These are phyloP conservation scores for Mycosphaerella sp. DNA, from an alignment of 2,329 filamentous ascomycete genomes.

Conservation along the genomic window DNA sequence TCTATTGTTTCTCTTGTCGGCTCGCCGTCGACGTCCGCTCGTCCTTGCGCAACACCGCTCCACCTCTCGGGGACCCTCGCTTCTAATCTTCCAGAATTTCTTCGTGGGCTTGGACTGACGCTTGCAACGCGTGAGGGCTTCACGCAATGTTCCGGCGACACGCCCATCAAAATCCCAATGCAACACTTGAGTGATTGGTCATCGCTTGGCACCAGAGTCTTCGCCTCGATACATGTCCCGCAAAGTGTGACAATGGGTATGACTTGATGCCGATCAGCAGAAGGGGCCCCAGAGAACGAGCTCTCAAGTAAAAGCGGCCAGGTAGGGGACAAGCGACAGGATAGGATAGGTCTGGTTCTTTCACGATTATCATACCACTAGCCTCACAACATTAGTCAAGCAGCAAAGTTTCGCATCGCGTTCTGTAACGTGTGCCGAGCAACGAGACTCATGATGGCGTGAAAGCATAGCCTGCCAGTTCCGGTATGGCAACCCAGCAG, in stretches of 20 bases:
- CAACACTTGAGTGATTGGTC: neutral
- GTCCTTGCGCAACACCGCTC: slow-evolving; percentile 6
- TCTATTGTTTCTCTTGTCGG: neutral
- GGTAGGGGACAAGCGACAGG: neutral
- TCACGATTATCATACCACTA: slow-evolving; percentile 3
- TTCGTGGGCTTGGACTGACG: neutral
- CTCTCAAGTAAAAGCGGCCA: neutral
- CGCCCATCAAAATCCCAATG: neutral
- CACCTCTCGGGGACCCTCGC: slow-evolving; percentile 6
- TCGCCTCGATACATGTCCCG: slow-evolving; percentile 1
- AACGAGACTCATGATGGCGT: slow-evolving; percentile 1
- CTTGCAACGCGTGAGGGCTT: slow-evolving; percentile 1
- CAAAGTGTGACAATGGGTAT: neutral
- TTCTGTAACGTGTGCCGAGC: slow-evolving; percentile 4
- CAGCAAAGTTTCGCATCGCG: slow-evolving; percentile 6
- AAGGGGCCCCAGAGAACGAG: neutral
- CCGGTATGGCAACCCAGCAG: neutral
- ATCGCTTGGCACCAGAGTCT: neutral
- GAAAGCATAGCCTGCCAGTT: neutral
- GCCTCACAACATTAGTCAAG: slow-evolving; percentile 3
- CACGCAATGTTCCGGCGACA: slow-evolving; percentile 1
- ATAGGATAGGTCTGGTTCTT: neutral
- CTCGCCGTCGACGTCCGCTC: slow-evolving; percentile 1
- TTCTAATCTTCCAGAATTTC: neutral
- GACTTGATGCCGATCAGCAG: neutral